phyloP scores from a whole-genome alignment of 2,329 filamentous ascomycete genomes.

The Raffaelea albimanens region DNA sequence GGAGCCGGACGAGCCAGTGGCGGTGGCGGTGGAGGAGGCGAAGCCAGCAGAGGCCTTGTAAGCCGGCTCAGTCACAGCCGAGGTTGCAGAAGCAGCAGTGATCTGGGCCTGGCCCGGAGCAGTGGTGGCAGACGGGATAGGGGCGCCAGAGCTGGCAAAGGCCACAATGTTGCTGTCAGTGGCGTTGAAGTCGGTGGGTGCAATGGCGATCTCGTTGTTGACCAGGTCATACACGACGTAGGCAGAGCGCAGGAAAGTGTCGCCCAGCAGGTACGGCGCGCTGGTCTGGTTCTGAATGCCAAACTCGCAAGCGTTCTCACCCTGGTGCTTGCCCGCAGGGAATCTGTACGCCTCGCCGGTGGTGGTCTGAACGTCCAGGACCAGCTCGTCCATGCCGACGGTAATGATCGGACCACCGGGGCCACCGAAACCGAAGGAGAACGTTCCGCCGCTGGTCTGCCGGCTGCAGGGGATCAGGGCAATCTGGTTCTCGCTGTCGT shows the following conservation, averaged over 20 bases:
- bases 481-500: slow-evolving; percentile 23
- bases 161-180: slow-evolving; percentile 38
- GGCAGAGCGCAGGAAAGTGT: slow-evolving; percentile 49
- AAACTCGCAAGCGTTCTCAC: slow-evolving; percentile 41
- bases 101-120: slow-evolving; percentile 30
- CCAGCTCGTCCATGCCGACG: slow-evolving; percentile 46
- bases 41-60: slow-evolving; percentile 29
- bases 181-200: slow-evolving; percentile 45
- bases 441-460: slow-evolving; percentile 33
- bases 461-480: slow-evolving; percentile 43
- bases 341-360: slow-evolving; percentile 25
- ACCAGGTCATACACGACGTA: slow-evolving; percentile 52
- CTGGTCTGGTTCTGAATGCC: slow-evolving; percentile 43
- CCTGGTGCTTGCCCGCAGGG: slow-evolving; percentile 29
- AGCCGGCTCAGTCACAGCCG: slow-evolving; percentile 19
- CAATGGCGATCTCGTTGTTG: slow-evolving; percentile 47
- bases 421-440: slow-evolving; percentile 45
- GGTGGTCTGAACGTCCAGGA: slow-evolving; percentile 32
- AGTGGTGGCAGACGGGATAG: slow-evolving; percentile 39
- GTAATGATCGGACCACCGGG: slow-evolving; percentile 37
- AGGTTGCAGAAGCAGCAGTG: slow-evolving; percentile 11
- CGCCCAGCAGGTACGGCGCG: slow-evolving; percentile 40
- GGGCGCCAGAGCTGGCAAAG: slow-evolving; percentile 38
- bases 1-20: not conserved
- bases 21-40: slow-evolving; percentile 3